A percentile compares a stretch with the other conserved stretches of the same genome.
phyloP scores from a whole-genome alignment of 257 asterid genomes.

The Lavandula angustifolia region DNA sequence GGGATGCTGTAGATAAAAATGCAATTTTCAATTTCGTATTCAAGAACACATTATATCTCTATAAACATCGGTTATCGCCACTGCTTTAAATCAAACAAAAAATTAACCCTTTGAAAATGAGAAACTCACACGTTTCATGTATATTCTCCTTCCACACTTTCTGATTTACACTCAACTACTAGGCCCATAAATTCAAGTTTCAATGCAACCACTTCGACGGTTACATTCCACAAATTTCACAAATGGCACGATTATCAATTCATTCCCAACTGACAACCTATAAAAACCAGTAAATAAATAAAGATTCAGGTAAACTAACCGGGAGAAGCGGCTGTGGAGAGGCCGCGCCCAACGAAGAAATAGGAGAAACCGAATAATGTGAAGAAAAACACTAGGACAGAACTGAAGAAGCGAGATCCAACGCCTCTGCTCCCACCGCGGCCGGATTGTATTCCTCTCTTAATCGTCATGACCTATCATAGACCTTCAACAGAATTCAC shows the following conservation, averaged over 20 bases:
- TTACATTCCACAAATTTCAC: slow-evolving; percentile 19
- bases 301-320: slow-evolving; percentile 44
- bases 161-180: slow-evolving; percentile 4
- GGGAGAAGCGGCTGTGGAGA: slow-evolving; percentile 37
- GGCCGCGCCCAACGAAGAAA: slow-evolving; percentile 47
- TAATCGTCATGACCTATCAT: slow-evolving; percentile 53
- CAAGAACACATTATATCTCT: slow-evolving; percentile 14
- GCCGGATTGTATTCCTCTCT: slow-evolving; percentile 42
- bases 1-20: not conserved
- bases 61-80: slow-evolving; percentile 13
- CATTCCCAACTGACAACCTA: not conserved
- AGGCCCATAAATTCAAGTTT: not conserved
- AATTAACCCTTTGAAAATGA: slow-evolving; percentile 5
- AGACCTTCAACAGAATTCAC: slow-evolving; percentile 38
- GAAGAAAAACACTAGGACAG: slow-evolving; percentile 32
- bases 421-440: slow-evolving; percentile 36
- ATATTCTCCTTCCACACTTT: slow-evolving; percentile 11
- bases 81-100: slow-evolving; percentile 18
- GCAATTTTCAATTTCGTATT: slow-evolving; percentile 8
- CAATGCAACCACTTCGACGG: slow-evolving; percentile 2
- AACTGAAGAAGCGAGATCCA: slow-evolving; percentile 47
- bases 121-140: not conserved
- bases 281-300: not conserved
- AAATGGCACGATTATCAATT: slow-evolving; percentile 13
- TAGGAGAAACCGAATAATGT: slow-evolving; percentile 45